Percentiles rank a stretch among this genome's conserved stretches.
phyloP scores from a whole-genome alignment of 2,329 filamentous ascomycete species.

The Huntiella abstrusa region DNA sequence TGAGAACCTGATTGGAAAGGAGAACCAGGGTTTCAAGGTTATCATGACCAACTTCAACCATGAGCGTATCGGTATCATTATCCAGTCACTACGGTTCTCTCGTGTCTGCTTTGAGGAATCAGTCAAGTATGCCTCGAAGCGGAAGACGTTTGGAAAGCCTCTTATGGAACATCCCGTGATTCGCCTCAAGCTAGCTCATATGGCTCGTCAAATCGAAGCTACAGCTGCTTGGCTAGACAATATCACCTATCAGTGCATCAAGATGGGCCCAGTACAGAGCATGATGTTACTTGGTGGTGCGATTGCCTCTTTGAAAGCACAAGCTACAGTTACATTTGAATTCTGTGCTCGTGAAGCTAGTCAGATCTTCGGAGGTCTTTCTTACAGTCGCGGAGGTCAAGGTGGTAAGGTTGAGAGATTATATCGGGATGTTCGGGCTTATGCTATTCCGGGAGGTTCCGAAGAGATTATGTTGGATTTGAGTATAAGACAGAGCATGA shows the following conservation, averaged over 20 bases:
- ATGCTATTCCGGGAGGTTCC: slow-evolving; percentile 85
- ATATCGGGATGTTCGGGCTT: slow-evolving; percentile 87
- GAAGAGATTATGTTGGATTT: slow-evolving; percentile 99
- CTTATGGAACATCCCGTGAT: slow-evolving; percentile 95
- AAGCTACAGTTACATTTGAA: slow-evolving; percentile 86
- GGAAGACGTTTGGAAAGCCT: slow-evolving; percentile 87
- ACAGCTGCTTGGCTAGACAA: slow-evolving; percentile 96
- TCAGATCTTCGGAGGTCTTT: slow-evolving; percentile 92
- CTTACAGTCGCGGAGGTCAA: slow-evolving; percentile 83
- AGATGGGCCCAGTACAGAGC: slow-evolving; percentile 85
- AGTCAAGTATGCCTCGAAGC: slow-evolving; percentile 94
- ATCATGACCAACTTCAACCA: slow-evolving; percentile 99
- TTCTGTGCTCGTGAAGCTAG: slow-evolving; percentile 92
- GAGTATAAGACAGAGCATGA: slow-evolving; percentile 77
- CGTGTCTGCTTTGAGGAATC: slow-evolving; percentile 95
- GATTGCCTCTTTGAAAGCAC: slow-evolving; percentile 85
- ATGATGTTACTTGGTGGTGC: slow-evolving; percentile 91
- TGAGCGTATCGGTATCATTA: slow-evolving; percentile 96
- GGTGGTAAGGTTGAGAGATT: slow-evolving; percentile 88
- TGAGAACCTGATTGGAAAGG: slow-evolving; percentile 95
- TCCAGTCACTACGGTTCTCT: slow-evolving; percentile 87
- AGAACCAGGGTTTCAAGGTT: slow-evolving; percentile 84
- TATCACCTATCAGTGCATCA: slow-evolving; percentile 77
- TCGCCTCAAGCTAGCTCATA: slow-evolving; percentile 91
- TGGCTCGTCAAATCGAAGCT: slow-evolving; percentile 95